Evolutionary conservation across 129 eudicot genomes (phyloP).

Genomic region (Flaveria ramosissima): DNA sequence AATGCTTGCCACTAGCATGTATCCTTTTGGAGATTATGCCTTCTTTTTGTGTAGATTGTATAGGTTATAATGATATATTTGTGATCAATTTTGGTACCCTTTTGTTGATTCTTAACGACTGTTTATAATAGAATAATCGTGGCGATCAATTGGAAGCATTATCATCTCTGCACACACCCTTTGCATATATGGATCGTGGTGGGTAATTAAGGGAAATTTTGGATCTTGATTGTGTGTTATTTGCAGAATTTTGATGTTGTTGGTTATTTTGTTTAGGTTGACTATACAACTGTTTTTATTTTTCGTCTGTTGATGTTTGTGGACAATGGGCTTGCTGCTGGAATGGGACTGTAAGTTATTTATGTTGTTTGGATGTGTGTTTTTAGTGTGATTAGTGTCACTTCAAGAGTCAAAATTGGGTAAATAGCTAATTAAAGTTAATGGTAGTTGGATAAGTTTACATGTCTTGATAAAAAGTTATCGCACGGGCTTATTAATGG

Average conservation of each 20-base stretch:
- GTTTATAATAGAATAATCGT: conserved; percentile 66
- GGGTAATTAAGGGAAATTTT: conserved; percentile 27
- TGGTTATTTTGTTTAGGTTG: conserved; percentile 56
- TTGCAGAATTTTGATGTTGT: not conserved
- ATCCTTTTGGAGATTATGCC: conserved; percentile 52
- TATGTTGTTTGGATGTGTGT: not conserved
- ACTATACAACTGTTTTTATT: conserved; percentile 78
- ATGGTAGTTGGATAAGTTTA: not conserved
- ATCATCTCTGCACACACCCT: conserved; percentile 74
- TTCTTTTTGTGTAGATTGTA: not conserved
- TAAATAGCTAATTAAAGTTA: not conserved
- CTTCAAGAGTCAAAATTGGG: not conserved
- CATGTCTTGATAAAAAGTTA: not conserved
- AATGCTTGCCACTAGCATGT: conserved; percentile 98
- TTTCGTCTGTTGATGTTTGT: conserved; percentile 95
- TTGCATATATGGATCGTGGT: conserved; percentile 98
- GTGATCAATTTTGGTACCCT: not conserved
- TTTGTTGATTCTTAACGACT: conserved; percentile 48
- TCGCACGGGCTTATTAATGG: too few species aligned
- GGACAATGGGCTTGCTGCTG: conserved; percentile 93
- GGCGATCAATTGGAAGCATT: conserved; percentile 87
- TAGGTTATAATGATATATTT: not conserved
- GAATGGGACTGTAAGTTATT: conserved; percentile 95
- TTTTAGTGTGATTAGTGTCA: not conserved
- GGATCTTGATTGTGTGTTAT: conserved; percentile 10